Conservation (phyloP, 2,329 filamentous ascomycete genomes). For the Colletotrichum sp. region DNA sequence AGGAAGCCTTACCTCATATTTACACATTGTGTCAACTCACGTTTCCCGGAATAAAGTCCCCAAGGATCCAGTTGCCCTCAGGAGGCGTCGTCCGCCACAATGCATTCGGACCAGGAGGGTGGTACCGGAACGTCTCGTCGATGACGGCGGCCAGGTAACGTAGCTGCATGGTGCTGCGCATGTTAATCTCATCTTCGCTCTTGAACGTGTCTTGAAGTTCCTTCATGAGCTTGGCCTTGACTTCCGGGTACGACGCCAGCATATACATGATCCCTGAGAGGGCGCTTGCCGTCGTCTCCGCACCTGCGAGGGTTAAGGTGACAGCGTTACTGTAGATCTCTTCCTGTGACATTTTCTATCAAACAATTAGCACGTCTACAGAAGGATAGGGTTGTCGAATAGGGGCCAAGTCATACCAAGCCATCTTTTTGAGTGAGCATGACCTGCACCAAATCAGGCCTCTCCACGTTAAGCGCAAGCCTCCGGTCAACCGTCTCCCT, state of each 20-base stretch:
- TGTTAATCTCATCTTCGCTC: not conserved
- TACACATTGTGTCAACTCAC: not conserved
- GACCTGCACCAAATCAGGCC: not conserved
- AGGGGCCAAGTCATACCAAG: not conserved
- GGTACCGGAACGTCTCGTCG: not conserved
- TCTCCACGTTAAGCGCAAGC: not conserved
- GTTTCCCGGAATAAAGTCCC: not conserved
- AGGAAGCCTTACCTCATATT: not conserved
- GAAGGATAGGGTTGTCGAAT: accelerated
- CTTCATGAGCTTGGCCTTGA: not conserved
- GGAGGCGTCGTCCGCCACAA: not conserved
- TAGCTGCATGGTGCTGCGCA: not conserved
- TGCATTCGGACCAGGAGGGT: not conserved
- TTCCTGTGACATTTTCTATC: not conserved
- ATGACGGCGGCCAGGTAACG: not conserved
- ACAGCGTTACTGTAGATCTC: not conserved
- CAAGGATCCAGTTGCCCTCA: not conserved
- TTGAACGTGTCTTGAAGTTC: not conserved
- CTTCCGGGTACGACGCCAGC: not conserved
- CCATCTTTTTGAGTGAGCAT: not conserved
- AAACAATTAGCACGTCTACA: not conserved
- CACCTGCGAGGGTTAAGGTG: not conserved
- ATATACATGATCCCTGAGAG: not conserved
- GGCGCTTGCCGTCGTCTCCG: not conserved
- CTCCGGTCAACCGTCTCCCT: not conserved